Conservation (phyloP, 805 yeast genomes). For the Debaryomyces maramus region DNA sequence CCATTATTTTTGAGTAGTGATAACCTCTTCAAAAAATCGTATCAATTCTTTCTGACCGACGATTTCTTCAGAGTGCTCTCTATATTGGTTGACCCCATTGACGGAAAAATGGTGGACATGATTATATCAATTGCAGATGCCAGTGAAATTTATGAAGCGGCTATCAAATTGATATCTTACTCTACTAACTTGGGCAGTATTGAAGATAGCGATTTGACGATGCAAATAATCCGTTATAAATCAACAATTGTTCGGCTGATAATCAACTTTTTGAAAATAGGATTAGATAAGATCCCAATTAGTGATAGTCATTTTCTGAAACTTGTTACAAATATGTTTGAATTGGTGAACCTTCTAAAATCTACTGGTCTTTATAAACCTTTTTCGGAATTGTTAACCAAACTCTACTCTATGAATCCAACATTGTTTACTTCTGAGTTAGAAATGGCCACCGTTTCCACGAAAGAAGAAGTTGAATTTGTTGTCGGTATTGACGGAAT, state of each 20-base stretch:
- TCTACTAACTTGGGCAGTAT: slow-evolving; percentile 33
- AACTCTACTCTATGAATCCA: slow-evolving; percentile 30
- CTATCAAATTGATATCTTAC: slow-evolving; percentile 26
- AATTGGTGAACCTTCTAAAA: slow-evolving; percentile 32
- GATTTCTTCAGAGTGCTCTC: slow-evolving; percentile 37
- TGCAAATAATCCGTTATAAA: slow-evolving; percentile 38
- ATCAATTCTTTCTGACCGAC: slow-evolving; percentile 27
- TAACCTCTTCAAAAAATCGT: slow-evolving; percentile 22
- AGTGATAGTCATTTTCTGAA: slow-evolving; percentile 30
- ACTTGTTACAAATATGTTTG: slow-evolving; percentile 26
- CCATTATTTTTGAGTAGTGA: slow-evolving; percentile 33
- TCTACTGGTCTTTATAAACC: slow-evolving; percentile 26
- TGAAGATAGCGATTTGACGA: slow-evolving; percentile 31
- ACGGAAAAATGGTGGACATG: slow-evolving; percentile 19
- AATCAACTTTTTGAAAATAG: slow-evolving; percentile 25
- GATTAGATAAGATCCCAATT: slow-evolving; percentile 33
- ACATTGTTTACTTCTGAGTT: slow-evolving; percentile 27
- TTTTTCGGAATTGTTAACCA: slow-evolving; percentile 24
- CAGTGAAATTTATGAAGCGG: slow-evolving; percentile 30
- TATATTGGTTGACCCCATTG: slow-evolving; percentile 22
- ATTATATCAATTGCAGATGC: slow-evolving; percentile 23
- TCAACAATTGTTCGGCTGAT: slow-evolving; percentile 26
- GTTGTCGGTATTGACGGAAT: slow-evolving; percentile 32
- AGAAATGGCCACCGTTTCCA: slow-evolving; percentile 17
- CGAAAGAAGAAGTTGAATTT: slow-evolving; percentile 32